phyloP scores from a whole-genome alignment of 768 basidiomycete genomes.

The Pulveroboletus sp. region DNA sequence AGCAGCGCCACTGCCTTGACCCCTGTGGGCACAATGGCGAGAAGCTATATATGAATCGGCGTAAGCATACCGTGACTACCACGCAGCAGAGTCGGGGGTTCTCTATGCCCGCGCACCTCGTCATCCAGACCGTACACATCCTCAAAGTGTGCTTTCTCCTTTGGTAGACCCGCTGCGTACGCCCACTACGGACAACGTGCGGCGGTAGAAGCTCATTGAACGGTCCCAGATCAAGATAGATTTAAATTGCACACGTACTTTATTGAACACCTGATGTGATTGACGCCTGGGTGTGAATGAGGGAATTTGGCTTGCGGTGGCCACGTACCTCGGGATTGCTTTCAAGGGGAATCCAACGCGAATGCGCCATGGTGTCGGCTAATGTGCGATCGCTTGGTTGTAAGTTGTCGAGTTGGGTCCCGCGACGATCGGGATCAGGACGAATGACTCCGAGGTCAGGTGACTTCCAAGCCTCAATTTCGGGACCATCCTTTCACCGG shows the following conservation, averaged over 20 bases:
- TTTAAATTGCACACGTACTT: conserved; percentile 15
- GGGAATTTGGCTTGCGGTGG: background rate
- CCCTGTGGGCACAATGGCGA: conserved; percentile 65
- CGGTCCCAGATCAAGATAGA: background rate
- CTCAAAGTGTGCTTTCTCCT: conserved; percentile 49
- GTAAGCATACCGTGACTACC: background rate
- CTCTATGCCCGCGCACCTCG: conserved; percentile 41
- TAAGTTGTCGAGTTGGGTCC: too few species aligned
- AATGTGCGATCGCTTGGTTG: background rate
- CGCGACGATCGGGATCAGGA: background rate
- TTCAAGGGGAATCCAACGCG: conserved; percentile 78
- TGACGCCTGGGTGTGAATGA: background rate
- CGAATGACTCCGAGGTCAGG: too few species aligned
- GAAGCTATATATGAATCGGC: conserved; percentile 45
- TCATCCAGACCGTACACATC: conserved; percentile 75
- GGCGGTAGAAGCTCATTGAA: background rate
- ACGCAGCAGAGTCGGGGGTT: background rate
- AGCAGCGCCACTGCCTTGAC: conserved; percentile 84
- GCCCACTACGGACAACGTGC: conserved; percentile 54
- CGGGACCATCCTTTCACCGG: too few species aligned
- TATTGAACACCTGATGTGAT: conserved; percentile 29
- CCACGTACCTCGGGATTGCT: conserved; percentile 58
- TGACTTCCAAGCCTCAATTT: background rate
- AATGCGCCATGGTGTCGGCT: conserved; percentile 15
- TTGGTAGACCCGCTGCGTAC: conserved; percentile 58